A percentile compares a stretch with the other conserved stretches of the same genome.
phyloP scores from a whole-genome alignment of 2,329 filamentous ascomycete species.

The Pestalotiopsis sp. region DNA sequence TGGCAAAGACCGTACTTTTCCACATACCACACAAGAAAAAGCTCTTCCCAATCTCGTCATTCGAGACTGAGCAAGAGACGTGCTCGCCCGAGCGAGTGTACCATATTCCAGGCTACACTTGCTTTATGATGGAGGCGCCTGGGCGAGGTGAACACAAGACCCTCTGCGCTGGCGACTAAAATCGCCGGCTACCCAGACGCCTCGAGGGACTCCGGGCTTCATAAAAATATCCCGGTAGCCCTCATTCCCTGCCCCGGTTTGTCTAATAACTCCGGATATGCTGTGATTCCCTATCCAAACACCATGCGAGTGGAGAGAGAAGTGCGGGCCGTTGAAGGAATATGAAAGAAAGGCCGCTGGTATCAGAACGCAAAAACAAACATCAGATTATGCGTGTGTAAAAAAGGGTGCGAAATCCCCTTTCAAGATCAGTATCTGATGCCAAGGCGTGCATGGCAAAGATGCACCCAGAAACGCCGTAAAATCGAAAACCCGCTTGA shows the following conservation, averaged over 20 bases:
- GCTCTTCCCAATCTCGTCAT: neutral
- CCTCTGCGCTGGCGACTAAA: conserved; percentile 3
- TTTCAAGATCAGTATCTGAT: neutral
- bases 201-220: conserved; percentile 18
- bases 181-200: conserved; percentile 1
- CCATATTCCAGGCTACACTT: conserved; percentile 14
- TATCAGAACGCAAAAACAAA: neutral
- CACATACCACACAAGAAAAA: neutral
- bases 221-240: conserved; percentile 19
- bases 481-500: neutral
- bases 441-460: neutral
- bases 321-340: neutral
- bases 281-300: neutral
- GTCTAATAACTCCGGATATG: conserved; percentile 10
- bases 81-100: neutral
- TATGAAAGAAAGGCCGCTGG: conserved; percentile 12
- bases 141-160: neutral
- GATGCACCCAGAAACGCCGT: neutral
- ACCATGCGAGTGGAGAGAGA: neutral
- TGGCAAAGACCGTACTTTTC: conserved; percentile 1
- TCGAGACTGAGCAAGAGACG: neutral
- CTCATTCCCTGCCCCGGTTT: neutral
- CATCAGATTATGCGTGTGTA: neutral
- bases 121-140: neutral
- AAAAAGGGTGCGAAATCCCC: neutral